Evolutionary conservation across 768 basidiomycete genomes (phyloP).

Genomic region (Hortiboletus campestris): DNA sequence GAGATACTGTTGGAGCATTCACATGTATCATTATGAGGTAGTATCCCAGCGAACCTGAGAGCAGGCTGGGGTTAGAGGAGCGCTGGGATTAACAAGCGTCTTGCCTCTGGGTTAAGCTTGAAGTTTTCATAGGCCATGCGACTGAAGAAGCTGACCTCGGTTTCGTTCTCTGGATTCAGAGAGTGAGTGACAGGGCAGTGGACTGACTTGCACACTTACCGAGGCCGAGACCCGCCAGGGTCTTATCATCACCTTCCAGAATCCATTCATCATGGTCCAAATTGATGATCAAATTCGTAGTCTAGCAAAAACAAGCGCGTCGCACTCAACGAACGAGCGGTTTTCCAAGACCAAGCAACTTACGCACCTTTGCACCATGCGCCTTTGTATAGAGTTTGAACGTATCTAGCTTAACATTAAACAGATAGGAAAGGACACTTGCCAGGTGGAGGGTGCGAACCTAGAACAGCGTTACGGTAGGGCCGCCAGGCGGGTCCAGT

Average conservation of each 20-base stretch:
- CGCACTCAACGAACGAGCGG: background rate
- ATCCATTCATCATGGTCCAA: conserved; percentile 96
- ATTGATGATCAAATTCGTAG: conserved; percentile 97
- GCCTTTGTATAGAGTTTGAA: conserved; percentile 93
- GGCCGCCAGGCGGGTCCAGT: conserved; percentile 85
- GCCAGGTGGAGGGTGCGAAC: conserved; percentile 37
- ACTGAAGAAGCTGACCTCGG: conserved; percentile 92
- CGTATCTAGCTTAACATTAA: conserved; percentile 58
- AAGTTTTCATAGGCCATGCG: conserved; percentile 73
- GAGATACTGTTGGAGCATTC: background rate
- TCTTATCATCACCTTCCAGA: conserved; percentile 60
- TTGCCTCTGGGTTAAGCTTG: conserved; percentile 79
- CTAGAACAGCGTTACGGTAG: conserved; percentile 69
- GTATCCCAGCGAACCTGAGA: conserved; percentile 31
- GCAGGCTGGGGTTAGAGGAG: background rate
- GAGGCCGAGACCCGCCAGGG: conserved; percentile 69
- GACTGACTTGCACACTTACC: conserved; percentile 51
- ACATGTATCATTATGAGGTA: conserved; percentile 5
- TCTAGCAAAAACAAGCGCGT: conserved; percentile 45
- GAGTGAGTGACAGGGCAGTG: background rate
- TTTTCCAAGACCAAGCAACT: background rate
- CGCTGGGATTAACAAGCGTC: background rate
- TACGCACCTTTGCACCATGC: conserved; percentile 83
- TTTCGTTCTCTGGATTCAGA: conserved; percentile 77
- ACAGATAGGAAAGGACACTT: background rate